phyloP scores from a whole-genome alignment of 345 rosid genomes.

The Hypericum androsaemum region DNA sequence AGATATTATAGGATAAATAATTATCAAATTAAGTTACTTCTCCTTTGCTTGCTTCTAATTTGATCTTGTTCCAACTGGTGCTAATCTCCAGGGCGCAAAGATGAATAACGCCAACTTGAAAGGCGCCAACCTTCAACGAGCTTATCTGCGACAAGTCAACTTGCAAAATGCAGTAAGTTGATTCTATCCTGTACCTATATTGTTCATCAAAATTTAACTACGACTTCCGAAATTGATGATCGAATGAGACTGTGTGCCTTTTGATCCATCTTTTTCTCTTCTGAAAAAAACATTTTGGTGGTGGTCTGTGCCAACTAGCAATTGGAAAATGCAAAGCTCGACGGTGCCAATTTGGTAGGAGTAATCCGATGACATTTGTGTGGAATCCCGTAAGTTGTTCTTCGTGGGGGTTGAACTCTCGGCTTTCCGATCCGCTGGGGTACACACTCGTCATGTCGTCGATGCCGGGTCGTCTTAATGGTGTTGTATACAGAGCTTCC shows the following conservation, averaged over 20 bases:
- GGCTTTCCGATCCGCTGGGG: conserved; percentile 14
- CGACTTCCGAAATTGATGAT: too few species aligned
- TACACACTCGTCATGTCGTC: too few species aligned
- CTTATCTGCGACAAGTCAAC: conserved; percentile 76
- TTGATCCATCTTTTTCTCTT: too few species aligned
- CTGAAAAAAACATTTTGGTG: too few species aligned
- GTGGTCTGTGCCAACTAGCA: background rate
- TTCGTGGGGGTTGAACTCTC: conserved; percentile 5
- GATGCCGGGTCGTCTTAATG: too few species aligned
- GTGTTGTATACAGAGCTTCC: too few species aligned
- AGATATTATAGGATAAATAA: too few species aligned
- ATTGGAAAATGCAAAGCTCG: conserved; percentile 10
- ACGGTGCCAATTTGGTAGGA: conserved; percentile 9
- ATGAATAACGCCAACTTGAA: conserved; percentile 71
- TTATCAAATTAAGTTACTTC: conserved; percentile 1
- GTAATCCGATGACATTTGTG: conserved; percentile 7
- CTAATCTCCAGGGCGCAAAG: conserved; percentile 65
- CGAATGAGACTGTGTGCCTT: too few species aligned
- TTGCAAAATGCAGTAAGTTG: conserved; percentile 73
- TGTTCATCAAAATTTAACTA: too few species aligned
- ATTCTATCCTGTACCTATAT: background rate
- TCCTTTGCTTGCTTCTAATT: background rate
- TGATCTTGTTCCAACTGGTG: conserved; percentile 4
- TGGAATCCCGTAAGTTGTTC: too few species aligned
- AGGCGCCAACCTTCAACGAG: conserved; percentile 90